Percentiles rank a stretch among this genome's conserved stretches.
These are phyloP conservation scores for Suillus fuscotomentosus DNA, from an alignment of 768 basidiomycete genomes.

Conservation along the genomic window DNA sequence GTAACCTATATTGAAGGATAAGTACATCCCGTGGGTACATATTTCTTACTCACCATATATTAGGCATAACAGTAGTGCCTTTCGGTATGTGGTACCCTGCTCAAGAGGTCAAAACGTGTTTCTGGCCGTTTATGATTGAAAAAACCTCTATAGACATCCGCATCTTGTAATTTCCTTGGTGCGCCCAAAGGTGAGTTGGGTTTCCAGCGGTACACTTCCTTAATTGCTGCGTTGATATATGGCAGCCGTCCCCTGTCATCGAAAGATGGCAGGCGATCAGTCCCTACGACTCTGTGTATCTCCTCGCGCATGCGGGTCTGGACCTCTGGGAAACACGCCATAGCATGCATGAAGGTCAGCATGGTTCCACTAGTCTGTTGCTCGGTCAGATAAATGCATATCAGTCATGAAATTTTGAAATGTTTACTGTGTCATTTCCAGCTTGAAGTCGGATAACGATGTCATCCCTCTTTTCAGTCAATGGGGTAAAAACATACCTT, in stretches of 20 bases:
- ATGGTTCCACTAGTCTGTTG: constrained; percentile 6
- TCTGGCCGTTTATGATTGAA: not conserved
- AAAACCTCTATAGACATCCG: constrained; percentile 8
- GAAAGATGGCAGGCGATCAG: constrained; percentile 40
- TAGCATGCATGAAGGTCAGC: constrained; percentile 8
- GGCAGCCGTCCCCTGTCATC: constrained; percentile 41
- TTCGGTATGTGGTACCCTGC: constrained; percentile 8
- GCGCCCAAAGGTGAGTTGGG: constrained; percentile 10
- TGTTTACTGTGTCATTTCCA: constrained; percentile 4
- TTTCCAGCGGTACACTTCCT: constrained; percentile 23
- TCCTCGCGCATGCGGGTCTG: constrained; percentile 24
- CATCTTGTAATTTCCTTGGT: constrained; percentile 13
- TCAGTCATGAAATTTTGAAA: not conserved
- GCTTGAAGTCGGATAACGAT: not conserved
- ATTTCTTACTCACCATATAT: constrained; percentile 1
- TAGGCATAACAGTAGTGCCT: constrained; percentile 1
- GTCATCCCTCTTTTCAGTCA: not conserved
- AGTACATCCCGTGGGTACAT: not conserved
- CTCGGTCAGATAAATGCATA: not conserved
- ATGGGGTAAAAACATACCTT: constrained; percentile 3
- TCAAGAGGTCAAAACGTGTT: not conserved
- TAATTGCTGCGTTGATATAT: constrained; percentile 30
- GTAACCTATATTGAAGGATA: not conserved
- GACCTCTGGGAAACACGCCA: constrained; percentile 5
- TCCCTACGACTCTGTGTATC: constrained; percentile 43